Base-by-base conservation (phyloP, 2,329 filamentous ascomycete species). In the Ophiostoma populinum region DNA sequence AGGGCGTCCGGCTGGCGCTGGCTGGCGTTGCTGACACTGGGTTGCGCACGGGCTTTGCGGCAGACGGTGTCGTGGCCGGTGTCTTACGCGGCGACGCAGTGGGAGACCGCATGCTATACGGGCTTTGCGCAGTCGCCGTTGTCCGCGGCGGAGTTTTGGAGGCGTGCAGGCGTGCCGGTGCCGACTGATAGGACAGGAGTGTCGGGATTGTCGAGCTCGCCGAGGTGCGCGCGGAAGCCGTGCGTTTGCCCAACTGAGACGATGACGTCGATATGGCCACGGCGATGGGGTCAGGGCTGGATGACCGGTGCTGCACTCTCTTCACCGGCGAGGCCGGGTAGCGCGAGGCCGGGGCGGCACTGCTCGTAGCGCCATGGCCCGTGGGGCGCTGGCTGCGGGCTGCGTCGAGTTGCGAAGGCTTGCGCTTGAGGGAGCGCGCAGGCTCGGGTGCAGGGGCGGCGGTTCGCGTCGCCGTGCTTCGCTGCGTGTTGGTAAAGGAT, bases 371-470 rank as follows among this genome's bases (percentile, higher is more conserved):
- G 15, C 19, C 30, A 6, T 32, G 17, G 17, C 28, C 20, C 10
- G 21, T 28, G 2, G 34, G 6, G 4, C 37, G 32, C 19, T 32
- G 33, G 6, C 16, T 15, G 9, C 21, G 27, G 4, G 32, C 24
- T 2, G 34, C 7, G 6, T 36, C 37, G 9, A 30, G 24, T 3
- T 36, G 34, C 3, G 38, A 33, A 2, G 43, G 32, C 26, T 40
- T 44, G 12, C 43, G 43, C 22, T 44, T 44, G 11, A 41, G 11
- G 11, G 41, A 35, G 8, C 39, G 41, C 19, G 32, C 20, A 5
- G 35, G 13, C 17, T 38, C 39, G 2, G n/a, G n/a, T n/a, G n/a
- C n/a, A n/a, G n/a, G n/a, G n/a, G n/a, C n/a, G n/a, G n/a, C n/a
- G n/a, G n/a, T n/a, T n/a, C n/a, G n/a, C n/a, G n/a, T n/a, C n/a